phyloP scores from a whole-genome alignment of 805 yeast species.

The Dipodascopsis uninucleata region DNA sequence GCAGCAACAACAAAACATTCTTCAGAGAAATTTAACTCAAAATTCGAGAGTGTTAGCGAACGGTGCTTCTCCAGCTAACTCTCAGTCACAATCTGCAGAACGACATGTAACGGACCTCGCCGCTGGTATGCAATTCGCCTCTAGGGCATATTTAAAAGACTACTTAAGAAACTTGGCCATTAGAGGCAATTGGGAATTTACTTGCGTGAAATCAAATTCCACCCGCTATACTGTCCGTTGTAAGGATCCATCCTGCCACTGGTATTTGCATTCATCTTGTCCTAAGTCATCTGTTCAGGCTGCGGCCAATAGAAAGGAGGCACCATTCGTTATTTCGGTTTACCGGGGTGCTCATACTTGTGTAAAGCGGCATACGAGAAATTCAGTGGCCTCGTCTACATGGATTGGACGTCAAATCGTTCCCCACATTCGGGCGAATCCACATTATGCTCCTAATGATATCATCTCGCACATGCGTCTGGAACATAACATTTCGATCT shows the following conservation, averaged over 20 bases:
- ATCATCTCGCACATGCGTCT: slow-evolving; percentile 11
- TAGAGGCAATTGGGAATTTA: slow-evolving; percentile 18
- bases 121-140: slow-evolving; percentile 13
- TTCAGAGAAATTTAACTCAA: too few relatives aligned
- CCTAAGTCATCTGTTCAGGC: slow-evolving; percentile 10
- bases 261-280: slow-evolving; percentile 18
- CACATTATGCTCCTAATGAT: slow-evolving; percentile 11
- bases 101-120: slow-evolving; percentile 11
- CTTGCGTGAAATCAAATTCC: slow-evolving; percentile 17
- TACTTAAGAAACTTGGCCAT: slow-evolving; percentile 14
- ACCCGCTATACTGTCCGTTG: slow-evolving; percentile 16
- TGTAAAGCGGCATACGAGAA: slow-evolving; percentile 12
- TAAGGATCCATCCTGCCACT: slow-evolving; percentile 14
- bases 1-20: too few relatives aligned
- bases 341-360: slow-evolving; percentile 14
- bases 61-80: too few relatives aligned
- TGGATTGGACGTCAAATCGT: slow-evolving; percentile 19
- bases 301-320: background rate
- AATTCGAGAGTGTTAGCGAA: too few relatives aligned
- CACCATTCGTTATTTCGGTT: slow-evolving; percentile 19
- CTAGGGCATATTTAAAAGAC: slow-evolving; percentile 15
- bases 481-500: slow-evolving; percentile 12
- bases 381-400: slow-evolving; percentile 19
- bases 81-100: slow-evolving; percentile 43
- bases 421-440: slow-evolving; percentile 1